phyloP scores from a whole-genome alignment of 139 green algal genomes.

The Desmodesmus armatus region DNA sequence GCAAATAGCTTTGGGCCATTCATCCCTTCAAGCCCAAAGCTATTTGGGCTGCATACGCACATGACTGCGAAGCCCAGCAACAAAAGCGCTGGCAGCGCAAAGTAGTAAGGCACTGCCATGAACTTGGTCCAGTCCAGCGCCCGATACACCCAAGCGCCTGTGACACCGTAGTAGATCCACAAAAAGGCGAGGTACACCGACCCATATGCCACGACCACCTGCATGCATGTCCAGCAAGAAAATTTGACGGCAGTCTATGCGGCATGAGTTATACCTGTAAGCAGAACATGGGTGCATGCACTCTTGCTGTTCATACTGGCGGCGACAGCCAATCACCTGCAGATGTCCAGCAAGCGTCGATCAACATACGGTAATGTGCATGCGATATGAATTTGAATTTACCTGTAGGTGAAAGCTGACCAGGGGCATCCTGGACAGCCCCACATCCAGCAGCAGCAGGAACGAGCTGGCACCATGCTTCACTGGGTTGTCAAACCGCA shows the following conservation, averaged over 20 bases:
- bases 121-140: slow-evolving; percentile 17
- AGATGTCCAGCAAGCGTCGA: no score
- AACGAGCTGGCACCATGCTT: slow-evolving; percentile 31
- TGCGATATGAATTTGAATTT: no score
- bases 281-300: background rate
- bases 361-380: no score
- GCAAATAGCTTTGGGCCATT: no score
- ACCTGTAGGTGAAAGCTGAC: slow-evolving; percentile 42
- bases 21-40: no score
- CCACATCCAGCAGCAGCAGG: slow-evolving; percentile 37
- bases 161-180: slow-evolving; percentile 26
- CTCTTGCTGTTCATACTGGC: no score
- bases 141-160: slow-evolving; percentile 1
- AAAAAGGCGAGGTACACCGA: slow-evolving; percentile 25
- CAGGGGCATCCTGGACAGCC: background rate
- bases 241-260: background rate
- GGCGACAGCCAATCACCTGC: no score
- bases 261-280: background rate
- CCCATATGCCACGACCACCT: slow-evolving; percentile 25
- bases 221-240: background rate
- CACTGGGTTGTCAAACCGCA: slow-evolving; percentile 23
- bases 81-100: slow-evolving; percentile 9
- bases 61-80: slow-evolving; percentile 15
- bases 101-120: slow-evolving; percentile 3
- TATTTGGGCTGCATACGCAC: no score